Conservation (phyloP, 306 rosid species). For the Quercus wislizeni region DNA sequence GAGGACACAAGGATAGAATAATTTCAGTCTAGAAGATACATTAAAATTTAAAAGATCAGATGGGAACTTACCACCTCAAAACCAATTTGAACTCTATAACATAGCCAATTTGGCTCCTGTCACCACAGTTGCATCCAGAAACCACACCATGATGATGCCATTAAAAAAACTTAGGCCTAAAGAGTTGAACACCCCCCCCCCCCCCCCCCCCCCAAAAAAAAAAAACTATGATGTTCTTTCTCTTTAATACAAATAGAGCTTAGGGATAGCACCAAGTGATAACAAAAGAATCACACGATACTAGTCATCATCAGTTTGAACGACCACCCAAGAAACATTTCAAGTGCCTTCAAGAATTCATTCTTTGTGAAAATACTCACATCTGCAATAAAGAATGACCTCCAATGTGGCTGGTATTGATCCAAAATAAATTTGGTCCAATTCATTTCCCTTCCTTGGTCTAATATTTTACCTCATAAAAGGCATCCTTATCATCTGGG, state of each 20-base stretch:
- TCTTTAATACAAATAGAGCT: background rate
- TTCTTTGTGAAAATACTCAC: background rate
- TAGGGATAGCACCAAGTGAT: background rate
- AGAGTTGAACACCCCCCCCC: too few species aligned
- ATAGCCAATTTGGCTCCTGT: too few species aligned
- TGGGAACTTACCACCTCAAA: background rate
- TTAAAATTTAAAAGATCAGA: background rate
- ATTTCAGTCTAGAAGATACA: background rate
- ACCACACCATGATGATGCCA: too few species aligned
- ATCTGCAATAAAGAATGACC: background rate
- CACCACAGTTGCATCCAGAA: too few species aligned
- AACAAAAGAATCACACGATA: background rate
- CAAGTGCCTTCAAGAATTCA: background rate
- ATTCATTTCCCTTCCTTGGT: background rate
- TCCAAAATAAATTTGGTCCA: too few species aligned
- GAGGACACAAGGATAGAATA: background rate
- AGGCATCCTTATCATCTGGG: background rate
- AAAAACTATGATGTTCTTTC: background rate
- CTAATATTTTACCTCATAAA: background rate
- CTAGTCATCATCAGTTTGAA: background rate
- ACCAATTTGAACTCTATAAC: too few species aligned
- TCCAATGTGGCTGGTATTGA: background rate
- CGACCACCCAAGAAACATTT: background rate
- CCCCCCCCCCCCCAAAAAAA: background rate
- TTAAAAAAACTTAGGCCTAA: too few species aligned